Evolutionary conservation across 2,329 filamentous ascomycete species (phyloP).

Genomic region (Tolypocladium endophyticum): DNA sequence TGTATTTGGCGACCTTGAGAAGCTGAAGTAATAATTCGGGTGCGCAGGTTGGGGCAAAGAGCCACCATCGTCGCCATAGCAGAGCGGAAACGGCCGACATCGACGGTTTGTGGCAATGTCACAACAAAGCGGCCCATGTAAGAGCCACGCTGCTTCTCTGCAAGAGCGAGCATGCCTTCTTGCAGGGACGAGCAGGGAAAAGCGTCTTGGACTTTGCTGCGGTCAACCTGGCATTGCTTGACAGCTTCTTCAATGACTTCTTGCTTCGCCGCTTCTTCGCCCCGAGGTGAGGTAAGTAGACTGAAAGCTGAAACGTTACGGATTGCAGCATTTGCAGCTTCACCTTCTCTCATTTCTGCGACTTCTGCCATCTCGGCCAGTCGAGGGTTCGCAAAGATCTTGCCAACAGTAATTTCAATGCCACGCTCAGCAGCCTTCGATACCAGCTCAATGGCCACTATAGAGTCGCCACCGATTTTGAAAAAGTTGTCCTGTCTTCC

Average conservation of each 20-base stretch:
- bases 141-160: slow-evolving; percentile 16
- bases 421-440: neutral
- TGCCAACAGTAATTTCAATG: neutral
- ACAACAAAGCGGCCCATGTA: slow-evolving; percentile 22
- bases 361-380: neutral
- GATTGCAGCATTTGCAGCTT: neutral
- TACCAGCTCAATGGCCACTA: neutral
- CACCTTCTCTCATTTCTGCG: neutral
- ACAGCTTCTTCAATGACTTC: neutral
- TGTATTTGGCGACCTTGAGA: slow-evolving; percentile 3
- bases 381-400: neutral
- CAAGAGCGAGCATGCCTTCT: slow-evolving; percentile 25
- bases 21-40: slow-evolving; percentile 3
- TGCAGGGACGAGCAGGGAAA: slow-evolving; percentile 28
- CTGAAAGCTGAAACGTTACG: neutral
- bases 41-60: slow-evolving; percentile 5
- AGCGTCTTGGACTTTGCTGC: slow-evolving; percentile 14
- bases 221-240: neutral
- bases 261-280: neutral
- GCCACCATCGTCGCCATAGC: slow-evolving; percentile 13
- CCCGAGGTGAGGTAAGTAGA: neutral
- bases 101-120: slow-evolving; percentile 7
- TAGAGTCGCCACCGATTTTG: neutral
- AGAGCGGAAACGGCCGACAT: slow-evolving; percentile 13
- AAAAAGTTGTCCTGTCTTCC: neutral